Percentiles rank a stretch among this genome's conserved stretches.
Evolutionary conservation across 148 eudicot species (phyloP).

Genomic region (Tetragonia tetragonoides): DNA sequence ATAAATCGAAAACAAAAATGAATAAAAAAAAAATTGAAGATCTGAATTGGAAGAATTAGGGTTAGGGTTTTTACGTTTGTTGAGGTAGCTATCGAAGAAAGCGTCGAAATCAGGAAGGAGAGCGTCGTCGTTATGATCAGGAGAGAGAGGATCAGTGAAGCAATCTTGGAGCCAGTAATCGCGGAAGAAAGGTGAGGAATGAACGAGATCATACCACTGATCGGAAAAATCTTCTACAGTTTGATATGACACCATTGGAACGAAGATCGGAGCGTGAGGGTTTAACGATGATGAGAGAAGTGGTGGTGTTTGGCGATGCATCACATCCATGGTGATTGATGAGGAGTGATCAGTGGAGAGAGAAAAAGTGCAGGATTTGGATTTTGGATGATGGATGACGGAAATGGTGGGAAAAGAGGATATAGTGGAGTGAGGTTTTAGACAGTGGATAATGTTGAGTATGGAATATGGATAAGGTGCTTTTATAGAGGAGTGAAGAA

Average conservation of each 20-base stretch:
- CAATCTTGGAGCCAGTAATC: constrained; percentile 87
- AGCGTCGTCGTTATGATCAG: constrained; percentile 29
- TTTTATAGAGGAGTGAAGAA: no score
- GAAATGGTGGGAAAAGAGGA: no score
- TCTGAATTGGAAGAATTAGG: not conserved
- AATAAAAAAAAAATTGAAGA: no score
- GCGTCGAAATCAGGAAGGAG: constrained; percentile 42
- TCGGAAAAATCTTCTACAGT: constrained; percentile 81
- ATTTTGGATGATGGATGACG: no score
- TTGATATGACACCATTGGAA: constrained; percentile 63
- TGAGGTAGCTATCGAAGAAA: constrained; percentile 23
- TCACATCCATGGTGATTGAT: constrained; percentile 37
- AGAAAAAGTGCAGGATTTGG: not conserved
- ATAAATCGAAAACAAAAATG: not conserved
- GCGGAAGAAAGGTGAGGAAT: constrained; percentile 74
- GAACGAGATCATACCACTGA: constrained; percentile 81
- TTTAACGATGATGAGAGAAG: constrained; percentile 43
- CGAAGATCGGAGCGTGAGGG: constrained; percentile 81
- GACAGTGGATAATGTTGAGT: no score
- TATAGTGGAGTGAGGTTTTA: no score
- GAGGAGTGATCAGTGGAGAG: not conserved
- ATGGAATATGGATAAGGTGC: no score
- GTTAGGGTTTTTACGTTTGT: constrained; percentile 26
- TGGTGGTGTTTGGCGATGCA: constrained; percentile 27
- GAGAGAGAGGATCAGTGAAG: constrained; percentile 40